Conservation (phyloP, 2,329 filamentous ascomycete species). For the Curvularia sp. region DNA sequence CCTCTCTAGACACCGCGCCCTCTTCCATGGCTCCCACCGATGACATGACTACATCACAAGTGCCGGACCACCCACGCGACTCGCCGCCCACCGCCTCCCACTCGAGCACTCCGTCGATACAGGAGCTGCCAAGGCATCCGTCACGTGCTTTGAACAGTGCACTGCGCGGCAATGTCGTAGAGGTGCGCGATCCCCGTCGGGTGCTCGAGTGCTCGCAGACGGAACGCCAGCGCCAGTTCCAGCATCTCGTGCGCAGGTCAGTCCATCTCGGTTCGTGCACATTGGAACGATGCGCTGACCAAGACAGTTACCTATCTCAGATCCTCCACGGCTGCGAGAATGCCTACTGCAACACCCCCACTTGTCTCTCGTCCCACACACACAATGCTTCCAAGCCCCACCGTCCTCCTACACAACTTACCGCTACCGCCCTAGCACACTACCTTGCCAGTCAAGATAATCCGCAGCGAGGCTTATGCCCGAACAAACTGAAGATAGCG, state of each 20-base stretch:
- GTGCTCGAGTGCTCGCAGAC: slow-evolving; percentile 41
- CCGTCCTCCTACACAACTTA: slow-evolving; percentile 79
- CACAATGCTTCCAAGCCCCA: slow-evolving; percentile 72
- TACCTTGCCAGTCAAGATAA: slow-evolving; percentile 83
- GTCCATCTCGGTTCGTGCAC: slow-evolving; percentile 19
- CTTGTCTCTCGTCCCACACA: slow-evolving; percentile 80
- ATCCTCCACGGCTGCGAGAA: slow-evolving; percentile 81
- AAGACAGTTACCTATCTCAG: slow-evolving; percentile 75
- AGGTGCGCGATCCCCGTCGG: slow-evolving; percentile 36
- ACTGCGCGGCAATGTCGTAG: slow-evolving; percentile 20
- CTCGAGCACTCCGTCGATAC: background rate
- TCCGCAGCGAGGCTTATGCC: slow-evolving; percentile 73
- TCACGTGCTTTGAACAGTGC: slow-evolving; percentile 3
- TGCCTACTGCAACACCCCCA: slow-evolving; percentile 72
- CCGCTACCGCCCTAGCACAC: slow-evolving; percentile 79
- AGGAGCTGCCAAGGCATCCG: background rate
- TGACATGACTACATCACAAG: slow-evolving; percentile 35
- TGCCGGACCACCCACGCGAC: slow-evolving; percentile 19
- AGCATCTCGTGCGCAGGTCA: slow-evolving; percentile 43
- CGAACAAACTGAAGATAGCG: slow-evolving; percentile 51
- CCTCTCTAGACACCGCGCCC: slow-evolving; percentile 4
- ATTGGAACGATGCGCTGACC: slow-evolving; percentile 4
- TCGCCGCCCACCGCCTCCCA: background rate
- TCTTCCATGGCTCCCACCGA: slow-evolving; percentile 14
- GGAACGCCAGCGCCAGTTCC: slow-evolving; percentile 39